Evolutionary conservation across 371 early-diverging fungal species (phyloP), one percentile per base, ranked within the genome.

Genomic region (Zopfochytrium polystomum): DNA sequence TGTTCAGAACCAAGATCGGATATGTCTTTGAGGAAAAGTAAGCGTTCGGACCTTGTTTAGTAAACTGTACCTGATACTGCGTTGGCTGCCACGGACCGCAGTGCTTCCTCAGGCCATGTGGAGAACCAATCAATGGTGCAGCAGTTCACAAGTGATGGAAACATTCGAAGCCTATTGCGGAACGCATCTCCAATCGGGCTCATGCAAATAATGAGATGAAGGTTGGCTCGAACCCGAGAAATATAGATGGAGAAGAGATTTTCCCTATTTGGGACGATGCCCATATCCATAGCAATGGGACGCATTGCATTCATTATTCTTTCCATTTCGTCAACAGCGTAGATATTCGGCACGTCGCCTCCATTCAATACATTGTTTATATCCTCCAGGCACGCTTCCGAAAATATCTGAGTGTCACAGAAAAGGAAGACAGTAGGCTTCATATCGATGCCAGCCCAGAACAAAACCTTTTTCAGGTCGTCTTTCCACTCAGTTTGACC

Each of bases 81-180:
- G 56, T 79, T 79, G 3, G 82, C 80, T 0, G 83, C 81, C 1
- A 83, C 83, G 22, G 77, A 76, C 26, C 78, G 51, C 25, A 82
- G 60, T 0, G 84, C 84, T 43, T 82, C 84, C 63, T 79, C 81
- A n/a, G 84, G 84, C 84, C 84, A 83, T 18, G 80, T 81, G 0
- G 76, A 75, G 66, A 83, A 83, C 84, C 82, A 82, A 52, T 83
- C 82, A 54, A 83, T 82, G 1, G 84, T 82, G 57, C 79, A 82
- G 66, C 84, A 83, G 57, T 83, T 83, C 30, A 83, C 81, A 15
- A 83, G 66, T 20, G 79, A 79, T 13, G 84, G 84, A 63, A 83
- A 83, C 84, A 83, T 83, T 45, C 84, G 55, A 32, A 83, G 54
- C 27, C 84, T 68, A 27, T 75, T 82, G 46, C 81, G 52, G 68